Evolutionary conservation across 345 rosid species (phyloP), one percentile per base, ranked within the genome.

Genomic region (Linum trigynum): DNA sequence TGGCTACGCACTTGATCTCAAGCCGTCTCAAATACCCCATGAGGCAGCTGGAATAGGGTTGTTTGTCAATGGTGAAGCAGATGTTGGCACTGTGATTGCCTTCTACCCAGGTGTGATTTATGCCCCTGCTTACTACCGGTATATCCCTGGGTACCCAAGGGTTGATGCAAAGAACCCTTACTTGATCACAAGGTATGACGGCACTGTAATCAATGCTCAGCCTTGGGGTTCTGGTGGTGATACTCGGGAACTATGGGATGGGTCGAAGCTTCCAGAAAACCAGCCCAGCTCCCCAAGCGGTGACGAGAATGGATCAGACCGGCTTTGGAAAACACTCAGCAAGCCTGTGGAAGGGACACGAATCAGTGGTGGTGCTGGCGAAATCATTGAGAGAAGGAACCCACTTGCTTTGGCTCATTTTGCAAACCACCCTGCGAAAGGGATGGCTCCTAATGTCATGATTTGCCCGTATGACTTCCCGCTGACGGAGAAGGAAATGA

Each of bases 401-500:
- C 97, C 98, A 8, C 72, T 90, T 68, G 96, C 94, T 55, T 76
- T 85, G 70, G 97, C 94, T 71, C 98, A 92, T 76, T 88, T 83
- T 61, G 80, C 82, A 3, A 92, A 86, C 66, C 96, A 92, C 63
- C 87, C 90, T 1, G 83, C 82, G 1, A 78, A 84, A 73, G 94
- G 74, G 12, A 75, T 80, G 84, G 80, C 67, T 55, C 91, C 96
- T 15, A 92, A 92, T 70, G 98, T 85, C 41, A 92, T 88, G 90
- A 64, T 90, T 55, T 90, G 90, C 60, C 89, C 96, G 12, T 87
- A 85, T 16, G 92, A 90, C 73, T 92, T 90, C 70, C 98, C 89
- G 5, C 77, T 88, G 72, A 73, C 78, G 23, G 90, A 84, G 74
- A 74, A 76, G 65, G 72, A 68, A 38, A 79, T 86, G 91, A 83